Conservation (phyloP, 371 early-diverging fungal genomes). For the Apophysomyces ossiformis region DNA sequence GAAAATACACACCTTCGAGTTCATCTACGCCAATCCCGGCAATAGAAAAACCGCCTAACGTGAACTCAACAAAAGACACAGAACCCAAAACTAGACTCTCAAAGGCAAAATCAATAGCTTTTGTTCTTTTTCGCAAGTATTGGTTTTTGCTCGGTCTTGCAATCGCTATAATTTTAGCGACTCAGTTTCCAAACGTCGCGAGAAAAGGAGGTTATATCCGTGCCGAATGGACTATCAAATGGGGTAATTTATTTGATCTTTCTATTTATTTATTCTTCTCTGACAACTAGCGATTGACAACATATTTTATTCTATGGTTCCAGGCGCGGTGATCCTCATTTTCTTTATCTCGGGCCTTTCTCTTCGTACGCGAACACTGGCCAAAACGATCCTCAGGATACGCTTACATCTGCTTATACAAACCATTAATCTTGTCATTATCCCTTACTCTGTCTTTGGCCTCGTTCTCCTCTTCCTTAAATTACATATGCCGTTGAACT, state of each 20-base stretch:
- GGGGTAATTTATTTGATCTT: conserved; percentile 34
- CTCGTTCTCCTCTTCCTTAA: conserved; percentile 51
- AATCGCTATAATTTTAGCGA: conserved; percentile 61
- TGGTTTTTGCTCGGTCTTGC: conserved; percentile 65
- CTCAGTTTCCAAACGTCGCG: conserved; percentile 59
- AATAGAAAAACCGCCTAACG: background rate
- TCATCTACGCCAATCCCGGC: background rate
- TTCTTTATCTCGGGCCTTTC: conserved; percentile 71
- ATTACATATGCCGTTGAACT: conserved; percentile 49
- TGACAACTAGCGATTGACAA: background rate
- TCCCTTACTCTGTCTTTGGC: conserved; percentile 65
- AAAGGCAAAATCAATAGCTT: conserved; percentile 15
- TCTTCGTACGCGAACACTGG: conserved; percentile 62
- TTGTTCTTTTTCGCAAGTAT: conserved; percentile 25
- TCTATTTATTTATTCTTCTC: background rate
- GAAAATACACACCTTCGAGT: background rate
- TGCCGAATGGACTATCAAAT: conserved; percentile 66
- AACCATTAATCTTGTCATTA: conserved; percentile 57
- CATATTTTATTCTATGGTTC: conserved; percentile 3
- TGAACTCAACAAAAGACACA: background rate
- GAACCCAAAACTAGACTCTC: background rate
- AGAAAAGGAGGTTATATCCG: conserved; percentile 61
- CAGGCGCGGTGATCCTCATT: conserved; percentile 60
- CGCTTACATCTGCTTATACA: conserved; percentile 66
- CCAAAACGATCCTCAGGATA: conserved; percentile 57